Percentiles rank a stretch among this genome's conserved stretches.
These are phyloP conservation scores for Lipomyces yamanashiensis DNA, from an alignment of 805 yeast species.

Conservation along the genomic window DNA sequence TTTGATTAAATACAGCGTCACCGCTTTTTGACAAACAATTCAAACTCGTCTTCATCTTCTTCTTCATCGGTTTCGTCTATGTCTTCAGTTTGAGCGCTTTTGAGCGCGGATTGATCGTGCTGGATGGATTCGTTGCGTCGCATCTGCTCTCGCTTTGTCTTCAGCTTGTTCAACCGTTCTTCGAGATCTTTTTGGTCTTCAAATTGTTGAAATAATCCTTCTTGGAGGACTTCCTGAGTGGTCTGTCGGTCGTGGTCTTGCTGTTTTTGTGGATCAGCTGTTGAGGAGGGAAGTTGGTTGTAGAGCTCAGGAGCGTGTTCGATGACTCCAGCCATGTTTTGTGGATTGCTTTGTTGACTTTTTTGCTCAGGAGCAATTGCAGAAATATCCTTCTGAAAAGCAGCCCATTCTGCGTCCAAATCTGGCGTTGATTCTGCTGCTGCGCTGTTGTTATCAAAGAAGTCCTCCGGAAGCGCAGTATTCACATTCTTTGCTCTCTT, in stretches of 20 bases:
- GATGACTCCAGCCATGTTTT: neutral
- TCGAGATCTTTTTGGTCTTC: constrained; percentile 32
- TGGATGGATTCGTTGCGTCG: neutral
- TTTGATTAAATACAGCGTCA: neutral
- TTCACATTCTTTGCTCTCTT: constrained; percentile 2
- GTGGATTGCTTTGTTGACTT: neutral
- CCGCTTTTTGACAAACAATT: neutral
- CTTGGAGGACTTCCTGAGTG: constrained; percentile 20
- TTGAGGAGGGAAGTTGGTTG: neutral
- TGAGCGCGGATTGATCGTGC: neutral
- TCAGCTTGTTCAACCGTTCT: constrained; percentile 24
- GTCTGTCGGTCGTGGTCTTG: constrained; percentile 2
- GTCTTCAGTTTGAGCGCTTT: constrained; percentile 13
- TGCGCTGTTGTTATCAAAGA: neutral
- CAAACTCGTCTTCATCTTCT: constrained; percentile 8
- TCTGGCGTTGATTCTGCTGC: constrained; percentile 5
- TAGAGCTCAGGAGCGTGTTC: constrained; percentile 14
- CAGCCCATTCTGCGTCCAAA: constrained; percentile 36
- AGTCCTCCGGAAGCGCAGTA: neutral
- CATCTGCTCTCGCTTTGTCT: constrained; percentile 27
- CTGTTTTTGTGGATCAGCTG: constrained; percentile 1
- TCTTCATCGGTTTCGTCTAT: constrained; percentile 21
- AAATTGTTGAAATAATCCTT: constrained; percentile 26
- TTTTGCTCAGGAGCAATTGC: constrained; percentile 5
- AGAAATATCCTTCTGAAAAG: constrained; percentile 33